Evolutionary conservation across 768 basidiomycete species (phyloP).

Genomic region (Pleurotus pulmonarius): DNA sequence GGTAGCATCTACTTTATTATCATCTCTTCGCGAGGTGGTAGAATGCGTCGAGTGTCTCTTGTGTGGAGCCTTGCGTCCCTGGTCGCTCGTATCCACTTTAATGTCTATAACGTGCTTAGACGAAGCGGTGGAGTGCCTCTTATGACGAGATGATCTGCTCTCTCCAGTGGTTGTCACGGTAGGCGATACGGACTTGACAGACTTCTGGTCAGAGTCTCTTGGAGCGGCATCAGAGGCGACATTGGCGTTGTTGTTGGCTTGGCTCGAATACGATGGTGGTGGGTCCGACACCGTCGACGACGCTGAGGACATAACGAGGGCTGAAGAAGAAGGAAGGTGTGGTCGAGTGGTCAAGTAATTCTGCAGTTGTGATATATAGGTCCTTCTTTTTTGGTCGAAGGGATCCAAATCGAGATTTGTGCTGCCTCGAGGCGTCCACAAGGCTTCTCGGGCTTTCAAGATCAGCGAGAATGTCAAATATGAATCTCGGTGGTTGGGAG

Average conservation of each 20-base stretch:
- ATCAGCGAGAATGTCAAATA: constrained; percentile 6
- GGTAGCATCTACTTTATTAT: constrained; percentile 25
- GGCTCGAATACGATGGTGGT: constrained; percentile 4
- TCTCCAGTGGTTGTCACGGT: not conserved
- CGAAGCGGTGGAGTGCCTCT: constrained; percentile 5
- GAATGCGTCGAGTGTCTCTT: constrained; percentile 18
- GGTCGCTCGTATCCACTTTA: constrained; percentile 2
- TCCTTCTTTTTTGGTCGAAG: not conserved
- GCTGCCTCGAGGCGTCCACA: constrained; percentile 6
- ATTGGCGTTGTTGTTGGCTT: not conserved
- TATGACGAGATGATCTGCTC: constrained; percentile 4
- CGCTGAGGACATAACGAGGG: constrained; percentile 15
- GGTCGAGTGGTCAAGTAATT: not conserved
- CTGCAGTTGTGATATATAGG: not conserved
- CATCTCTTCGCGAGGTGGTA: constrained; percentile 17
- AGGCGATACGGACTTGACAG: constrained; percentile 3
- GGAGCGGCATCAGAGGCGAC: not conserved
- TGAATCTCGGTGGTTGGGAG: constrained; percentile 2
- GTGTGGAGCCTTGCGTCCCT: constrained; percentile 21
- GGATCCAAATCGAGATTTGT: constrained; percentile 8
- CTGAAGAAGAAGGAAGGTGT: constrained; percentile 1
- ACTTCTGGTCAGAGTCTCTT: not conserved
- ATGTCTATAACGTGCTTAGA: not conserved
- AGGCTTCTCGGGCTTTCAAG: constrained; percentile 7
- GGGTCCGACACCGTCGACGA: constrained; percentile 1